Conservation (phyloP, 495 filamentous ascomycete species). For the Symbiotaphrina buchneri region DNA sequence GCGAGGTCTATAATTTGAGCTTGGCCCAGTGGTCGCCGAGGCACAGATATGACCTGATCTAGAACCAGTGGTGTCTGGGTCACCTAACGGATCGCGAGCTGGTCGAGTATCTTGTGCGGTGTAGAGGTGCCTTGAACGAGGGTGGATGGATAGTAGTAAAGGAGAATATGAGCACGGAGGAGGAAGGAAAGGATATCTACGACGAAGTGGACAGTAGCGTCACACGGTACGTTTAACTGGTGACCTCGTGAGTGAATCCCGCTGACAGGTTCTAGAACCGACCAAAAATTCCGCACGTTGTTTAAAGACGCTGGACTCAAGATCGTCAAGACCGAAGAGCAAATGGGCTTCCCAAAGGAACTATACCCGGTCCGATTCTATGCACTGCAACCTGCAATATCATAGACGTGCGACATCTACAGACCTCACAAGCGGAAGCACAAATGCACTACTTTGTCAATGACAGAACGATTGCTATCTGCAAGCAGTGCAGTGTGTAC, state of each 20-base stretch:
- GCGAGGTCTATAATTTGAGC: conserved; percentile 46
- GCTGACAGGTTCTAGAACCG: conserved; percentile 20
- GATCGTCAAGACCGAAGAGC: conserved; percentile 47
- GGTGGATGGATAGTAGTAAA: conserved; percentile 53
- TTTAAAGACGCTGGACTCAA: conserved; percentile 47
- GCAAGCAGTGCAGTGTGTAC: too few relatives aligned
- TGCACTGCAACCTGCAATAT: conserved; percentile 35
- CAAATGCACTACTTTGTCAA: too few relatives aligned
- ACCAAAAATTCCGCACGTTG: conserved; percentile 42
- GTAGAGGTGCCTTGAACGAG: conserved; percentile 26
- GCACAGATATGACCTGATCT: conserved; percentile 35
- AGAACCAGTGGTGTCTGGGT: conserved; percentile 85
- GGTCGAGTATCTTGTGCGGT: conserved; percentile 38
- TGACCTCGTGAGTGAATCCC: neutral
- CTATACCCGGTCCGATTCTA: conserved; percentile 46
- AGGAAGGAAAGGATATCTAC: conserved; percentile 35
- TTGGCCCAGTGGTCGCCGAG: conserved; percentile 50
- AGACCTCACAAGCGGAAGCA: too few relatives aligned
- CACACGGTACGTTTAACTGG: conserved; percentile 20
- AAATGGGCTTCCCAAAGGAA: conserved; percentile 45
- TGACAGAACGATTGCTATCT: too few relatives aligned
- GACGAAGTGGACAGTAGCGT: conserved; percentile 65
- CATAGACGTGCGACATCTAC: too few relatives aligned
- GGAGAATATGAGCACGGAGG: conserved; percentile 55
- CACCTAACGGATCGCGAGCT: conserved; percentile 69